A percentile compares a stretch with the other conserved stretches of the same genome.
These are phyloP conservation scores for Ganoderma lucidum DNA, from an alignment of 1,284 basidiomycete species.

Conservation along the genomic window DNA sequence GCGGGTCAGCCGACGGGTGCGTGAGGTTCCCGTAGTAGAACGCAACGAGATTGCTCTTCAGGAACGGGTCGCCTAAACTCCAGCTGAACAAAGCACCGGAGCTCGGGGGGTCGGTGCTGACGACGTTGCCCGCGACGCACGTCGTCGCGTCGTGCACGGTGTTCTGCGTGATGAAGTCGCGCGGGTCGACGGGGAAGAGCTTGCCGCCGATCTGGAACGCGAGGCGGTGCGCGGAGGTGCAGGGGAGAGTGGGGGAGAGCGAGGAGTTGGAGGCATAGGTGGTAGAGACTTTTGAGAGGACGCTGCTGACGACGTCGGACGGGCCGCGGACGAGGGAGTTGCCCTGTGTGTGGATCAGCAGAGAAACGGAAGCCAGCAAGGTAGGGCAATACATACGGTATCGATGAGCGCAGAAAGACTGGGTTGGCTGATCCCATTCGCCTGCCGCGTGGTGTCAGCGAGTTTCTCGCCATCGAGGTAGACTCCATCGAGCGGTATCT, in stretches of 20 bases:
- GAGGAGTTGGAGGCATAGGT: constrained; percentile 40
- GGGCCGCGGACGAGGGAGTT: constrained; percentile 51
- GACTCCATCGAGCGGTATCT: constrained; percentile 62
- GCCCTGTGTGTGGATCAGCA: constrained; percentile 28
- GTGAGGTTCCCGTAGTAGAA: constrained; percentile 75
- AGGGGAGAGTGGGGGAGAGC: constrained; percentile 46
- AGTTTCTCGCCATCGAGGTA: constrained; percentile 61
- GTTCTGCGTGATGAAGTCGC: constrained; percentile 63
- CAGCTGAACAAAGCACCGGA: constrained; percentile 37
- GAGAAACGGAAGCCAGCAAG: background rate
- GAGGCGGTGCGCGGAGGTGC: constrained; percentile 58
- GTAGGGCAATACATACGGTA: constrained; percentile 36
- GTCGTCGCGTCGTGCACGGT: constrained; percentile 46
- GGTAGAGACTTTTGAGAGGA: constrained; percentile 49
- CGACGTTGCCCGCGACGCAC: constrained; percentile 57
- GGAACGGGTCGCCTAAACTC: constrained; percentile 51
- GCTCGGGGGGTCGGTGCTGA: constrained; percentile 36
- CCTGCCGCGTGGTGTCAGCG: constrained; percentile 50
- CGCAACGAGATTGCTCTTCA: constrained; percentile 51
- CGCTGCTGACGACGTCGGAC: constrained; percentile 46
- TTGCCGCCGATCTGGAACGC: constrained; percentile 69
- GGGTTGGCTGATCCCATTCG: constrained; percentile 41
- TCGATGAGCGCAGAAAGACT: constrained; percentile 59
- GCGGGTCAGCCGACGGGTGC: constrained; percentile 67
- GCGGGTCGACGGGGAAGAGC: constrained; percentile 70